Percentiles rank a stretch among this genome's conserved stretches.
Conservation (phyloP, 2,329 filamentous ascomycete species). For the Claviceps sp. region DNA sequence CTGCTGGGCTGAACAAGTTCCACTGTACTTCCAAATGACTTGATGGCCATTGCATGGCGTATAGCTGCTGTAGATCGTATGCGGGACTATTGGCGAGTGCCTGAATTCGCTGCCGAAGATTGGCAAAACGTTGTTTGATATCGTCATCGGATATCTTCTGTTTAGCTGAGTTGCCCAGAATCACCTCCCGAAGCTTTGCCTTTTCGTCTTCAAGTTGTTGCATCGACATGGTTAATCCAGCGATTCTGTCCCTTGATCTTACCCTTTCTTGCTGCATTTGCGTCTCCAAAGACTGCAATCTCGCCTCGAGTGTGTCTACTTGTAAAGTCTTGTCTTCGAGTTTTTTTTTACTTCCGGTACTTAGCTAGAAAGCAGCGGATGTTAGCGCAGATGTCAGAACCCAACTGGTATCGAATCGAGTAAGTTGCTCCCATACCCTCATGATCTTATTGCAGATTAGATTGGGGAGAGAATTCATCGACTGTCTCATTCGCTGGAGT, state of each 20-base stretch:
- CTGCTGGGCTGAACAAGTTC: not conserved
- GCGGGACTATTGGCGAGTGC: not conserved
- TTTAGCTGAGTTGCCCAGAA: not conserved
- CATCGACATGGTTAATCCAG: not conserved
- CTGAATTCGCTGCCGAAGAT: not conserved
- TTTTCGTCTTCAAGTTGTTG: not conserved
- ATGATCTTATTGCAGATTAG: too few species aligned
- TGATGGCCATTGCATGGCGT: fast-evolving
- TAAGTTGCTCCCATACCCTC: too few species aligned
- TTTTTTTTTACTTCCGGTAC: not conserved
- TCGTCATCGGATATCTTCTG: not conserved
- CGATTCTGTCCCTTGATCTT: too few species aligned
- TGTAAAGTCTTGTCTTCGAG: not conserved
- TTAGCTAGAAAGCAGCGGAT: not conserved
- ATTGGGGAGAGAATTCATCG: too few species aligned
- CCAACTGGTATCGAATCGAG: not conserved
- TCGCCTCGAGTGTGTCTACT: not conserved
- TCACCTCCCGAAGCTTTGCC: not conserved
- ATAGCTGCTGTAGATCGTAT: too few species aligned
- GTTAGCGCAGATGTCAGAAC: not conserved
- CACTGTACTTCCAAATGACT: not conserved
- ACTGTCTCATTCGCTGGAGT: too few species aligned
- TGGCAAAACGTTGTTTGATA: not conserved
- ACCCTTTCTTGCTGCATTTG: fast-evolving
- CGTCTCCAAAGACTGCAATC: not conserved